Evolutionary conservation across 1,284 basidiomycete species (phyloP), one percentile per base, ranked within the genome.

Genomic region (Phellopilus nigrolimitatus): DNA sequence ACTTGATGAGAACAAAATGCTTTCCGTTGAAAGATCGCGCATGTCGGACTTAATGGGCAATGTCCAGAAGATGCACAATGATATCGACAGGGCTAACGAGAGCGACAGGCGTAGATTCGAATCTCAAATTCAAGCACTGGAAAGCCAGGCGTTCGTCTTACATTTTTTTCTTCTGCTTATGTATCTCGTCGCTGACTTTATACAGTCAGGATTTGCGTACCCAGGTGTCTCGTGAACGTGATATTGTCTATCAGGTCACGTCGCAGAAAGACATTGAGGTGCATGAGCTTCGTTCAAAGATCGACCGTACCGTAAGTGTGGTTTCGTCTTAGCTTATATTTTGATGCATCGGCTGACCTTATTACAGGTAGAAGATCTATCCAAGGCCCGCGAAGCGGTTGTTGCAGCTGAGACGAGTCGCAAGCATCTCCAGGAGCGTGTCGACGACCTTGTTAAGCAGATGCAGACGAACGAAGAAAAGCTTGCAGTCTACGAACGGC

Each of bases 11-110:
- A 93, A 95, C 66, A 82, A 81, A 61, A 76, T 73, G 1, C 73
- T 97, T 1, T 73, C 85, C 4, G 73, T 84, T 58, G 94, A 97
- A 64, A 83, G 91, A 7, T 83, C 88, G 3, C 85, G 87, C 56
- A 73, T 97, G 7, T 83, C 89, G 15, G 89, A 93, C 62, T 74
- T 97, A 15, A 89, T 97, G 76, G 73, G 79, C 21, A 95, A 89
- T 61, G 83, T 95, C 24, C 90, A 92, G 67, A 85, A 80, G 61
- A 92, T 97, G 82, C 89, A 92, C 61, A 80, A 79, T 50, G 93
- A 97, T 62, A 75, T 91, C 12, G 92, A 95, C 62, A 78, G 82
- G 33, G 86, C 87, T 0, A 82, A 84, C 8, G 81, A 84, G 59
- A 93, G 91, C 56, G 88, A 91, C 60, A 78, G 88, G 10, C 73